Evolutionary conservation across 192 early-diverging fungal genomes (phyloP), one percentile per base, ranked within the genome.

Genomic region (Cladochytrium replicatum): DNA sequence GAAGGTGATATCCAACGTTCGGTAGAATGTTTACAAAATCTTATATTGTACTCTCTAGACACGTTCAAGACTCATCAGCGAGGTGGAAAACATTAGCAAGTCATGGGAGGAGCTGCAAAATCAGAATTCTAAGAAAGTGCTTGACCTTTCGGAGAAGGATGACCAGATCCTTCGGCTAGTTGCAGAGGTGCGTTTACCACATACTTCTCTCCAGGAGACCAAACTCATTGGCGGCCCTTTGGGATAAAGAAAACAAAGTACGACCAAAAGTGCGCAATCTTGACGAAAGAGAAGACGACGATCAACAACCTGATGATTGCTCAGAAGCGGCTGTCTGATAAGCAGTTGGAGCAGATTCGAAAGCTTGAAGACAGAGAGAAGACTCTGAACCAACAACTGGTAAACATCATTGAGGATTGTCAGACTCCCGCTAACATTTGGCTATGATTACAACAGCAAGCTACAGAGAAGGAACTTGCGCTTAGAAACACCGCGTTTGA

Each of bases 341-440:
- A 86, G 67, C 90, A 92, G 59, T 63, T 85, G 56, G 90, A 92
- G 48, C 79, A 82, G 51, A 85, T 93, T 43, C 74, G 81, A 29
- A 73, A 70, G 24, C 55, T 87, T 6, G 86, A 94, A 55, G 87
- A 92, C 40, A 75, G 76, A 27, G 91, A 91, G 49, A 83, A 84
- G 45, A 58, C 52, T 4, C 54, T 90, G 27, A 58, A 66, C 8
- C 63, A 66, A 28, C 85, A 91, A 64, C 53, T 90, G 57, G 77
- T 88, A 60, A 37, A n/a, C n/a, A n/a, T n/a, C n/a, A 52, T 46
- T 41, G 15, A 34, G 19, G 6, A 3, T n/a, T 57, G 43, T 43
- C 41, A 44, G 6, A 63, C 24, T 4, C 19, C 21, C 22, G 46
- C 26, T 57, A 6, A 24, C 6, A 26, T 6, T 22, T 42, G 27